Conservation (phyloP, 2,329 filamentous ascomycete species). For the Ophiocordyceps camponoti-leonardi region DNA sequence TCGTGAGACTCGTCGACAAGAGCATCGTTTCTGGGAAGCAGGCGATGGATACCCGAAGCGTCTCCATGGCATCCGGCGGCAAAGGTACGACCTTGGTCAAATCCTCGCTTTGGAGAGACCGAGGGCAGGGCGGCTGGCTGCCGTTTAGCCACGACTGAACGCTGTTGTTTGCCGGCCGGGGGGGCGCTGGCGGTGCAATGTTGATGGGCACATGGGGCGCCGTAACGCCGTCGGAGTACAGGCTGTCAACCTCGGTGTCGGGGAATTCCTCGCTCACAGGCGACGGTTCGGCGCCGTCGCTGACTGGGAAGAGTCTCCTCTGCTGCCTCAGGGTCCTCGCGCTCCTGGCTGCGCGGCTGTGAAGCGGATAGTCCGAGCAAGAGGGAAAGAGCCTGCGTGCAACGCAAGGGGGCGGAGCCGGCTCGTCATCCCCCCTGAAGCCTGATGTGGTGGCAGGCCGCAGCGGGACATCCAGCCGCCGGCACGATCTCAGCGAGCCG, state of each 20-base stretch:
- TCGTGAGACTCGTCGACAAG: conserved; percentile 32
- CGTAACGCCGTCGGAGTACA: neutral
- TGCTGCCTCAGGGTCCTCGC: neutral
- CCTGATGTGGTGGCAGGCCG: neutral
- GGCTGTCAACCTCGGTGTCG: conserved; percentile 2
- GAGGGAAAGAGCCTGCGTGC: neutral
- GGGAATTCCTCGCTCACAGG: conserved; percentile 2
- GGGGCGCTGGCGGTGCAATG: conserved; percentile 12
- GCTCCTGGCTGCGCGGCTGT: neutral
- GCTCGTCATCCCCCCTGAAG: neutral
- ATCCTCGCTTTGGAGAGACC: conserved; percentile 15
- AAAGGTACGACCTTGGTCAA: conserved; percentile 26
- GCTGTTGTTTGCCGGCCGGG: conserved; percentile 16
- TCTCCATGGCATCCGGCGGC: conserved; percentile 35
- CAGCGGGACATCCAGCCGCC: conserved; percentile 6
- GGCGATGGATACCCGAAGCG: conserved; percentile 31
- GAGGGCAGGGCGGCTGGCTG: conserved; percentile 11
- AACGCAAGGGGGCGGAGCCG: neutral
- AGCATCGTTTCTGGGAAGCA: conserved; percentile 45
- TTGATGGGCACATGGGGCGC: neutral
- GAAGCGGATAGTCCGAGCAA: neutral
- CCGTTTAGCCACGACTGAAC: conserved; percentile 19
- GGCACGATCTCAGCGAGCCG: conserved; percentile 1
- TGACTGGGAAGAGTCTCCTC: neutral
- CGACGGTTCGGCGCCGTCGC: conserved; percentile 1